Conservation (phyloP, 2,329 filamentous ascomycete genomes). For the Xylaria sp. region DNA sequence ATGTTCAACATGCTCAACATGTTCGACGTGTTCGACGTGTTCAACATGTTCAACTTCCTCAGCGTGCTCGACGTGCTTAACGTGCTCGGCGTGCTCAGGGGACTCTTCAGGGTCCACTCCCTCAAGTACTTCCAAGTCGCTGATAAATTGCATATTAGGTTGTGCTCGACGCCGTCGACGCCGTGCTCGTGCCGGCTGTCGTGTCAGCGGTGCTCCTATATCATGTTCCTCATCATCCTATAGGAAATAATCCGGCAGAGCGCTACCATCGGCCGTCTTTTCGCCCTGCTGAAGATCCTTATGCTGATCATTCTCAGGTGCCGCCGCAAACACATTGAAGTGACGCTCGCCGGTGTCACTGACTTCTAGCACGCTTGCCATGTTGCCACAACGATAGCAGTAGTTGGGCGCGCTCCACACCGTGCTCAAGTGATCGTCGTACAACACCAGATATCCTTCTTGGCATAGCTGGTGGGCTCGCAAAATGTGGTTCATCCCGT, state of each 20-base stretch:
- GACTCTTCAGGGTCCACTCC: not conserved
- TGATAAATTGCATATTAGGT: too few species aligned
- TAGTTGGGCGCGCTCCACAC: conserved; percentile 99
- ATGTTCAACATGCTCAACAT: not conserved
- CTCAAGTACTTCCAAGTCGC: not conserved
- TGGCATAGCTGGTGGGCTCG: conserved; percentile 98
- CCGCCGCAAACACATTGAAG: conserved; percentile 98
- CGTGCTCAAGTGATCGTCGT: conserved; percentile 92
- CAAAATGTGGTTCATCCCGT: conserved; percentile 96
- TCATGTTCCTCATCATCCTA: conserved; percentile 50
- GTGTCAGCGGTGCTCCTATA: not conserved
- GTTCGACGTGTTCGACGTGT: not conserved
- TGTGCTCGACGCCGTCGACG: not conserved
- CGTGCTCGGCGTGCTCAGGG: not conserved
- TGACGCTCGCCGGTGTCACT: conserved; percentile 91
- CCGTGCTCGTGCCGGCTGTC: not conserved
- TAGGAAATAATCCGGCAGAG: conserved; percentile 78
- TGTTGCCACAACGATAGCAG: conserved; percentile 94
- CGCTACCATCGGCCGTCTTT: conserved; percentile 71
- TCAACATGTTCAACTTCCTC: not conserved
- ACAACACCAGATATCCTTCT: conserved; percentile 96
- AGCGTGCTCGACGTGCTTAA: not conserved
- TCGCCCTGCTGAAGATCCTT: conserved; percentile 86
- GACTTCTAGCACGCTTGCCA: conserved; percentile 96
- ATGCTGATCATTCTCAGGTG: conserved; percentile 92